Percentiles rank a stretch among this genome's conserved stretches.
Conservation (phyloP, 2,329 filamentous ascomycete genomes). For the Teratosphaeria destructans region DNA sequence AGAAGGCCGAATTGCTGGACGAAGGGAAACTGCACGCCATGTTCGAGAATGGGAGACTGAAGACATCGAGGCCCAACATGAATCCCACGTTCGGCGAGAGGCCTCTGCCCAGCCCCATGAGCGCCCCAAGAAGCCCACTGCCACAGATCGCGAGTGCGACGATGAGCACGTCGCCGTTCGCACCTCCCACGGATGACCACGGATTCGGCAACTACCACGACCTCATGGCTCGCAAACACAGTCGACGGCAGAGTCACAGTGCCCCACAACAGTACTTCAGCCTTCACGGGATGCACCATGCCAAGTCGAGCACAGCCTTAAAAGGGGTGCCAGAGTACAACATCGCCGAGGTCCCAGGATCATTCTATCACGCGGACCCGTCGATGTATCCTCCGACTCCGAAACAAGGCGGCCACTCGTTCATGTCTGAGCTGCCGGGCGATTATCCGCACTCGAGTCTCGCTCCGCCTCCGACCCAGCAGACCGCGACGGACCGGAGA, state of each 20-base stretch:
- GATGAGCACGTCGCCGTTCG: conserved; percentile 5
- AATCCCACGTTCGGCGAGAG: conserved; percentile 6
- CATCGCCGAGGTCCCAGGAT: conserved; percentile 32
- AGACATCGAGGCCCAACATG: conserved; percentile 43
- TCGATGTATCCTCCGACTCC: conserved; percentile 12
- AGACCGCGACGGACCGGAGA: not conserved
- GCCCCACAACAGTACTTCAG: conserved; percentile 18
- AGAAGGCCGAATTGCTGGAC: conserved; percentile 57
- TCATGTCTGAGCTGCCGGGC: conserved; percentile 20
- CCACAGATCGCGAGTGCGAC: conserved; percentile 1
- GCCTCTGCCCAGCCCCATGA: conserved; percentile 3
- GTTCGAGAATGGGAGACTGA: conserved; percentile 55
- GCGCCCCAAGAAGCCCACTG: conserved; percentile 8
- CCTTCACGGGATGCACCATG: conserved; percentile 16
- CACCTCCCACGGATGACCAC: conserved; percentile 11
- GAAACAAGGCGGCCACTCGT: conserved; percentile 11
- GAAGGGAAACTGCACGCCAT: conserved; percentile 56
- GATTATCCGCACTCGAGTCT: conserved; percentile 10
- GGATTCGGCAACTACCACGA: conserved; percentile 23
- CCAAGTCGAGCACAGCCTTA: conserved; percentile 13
- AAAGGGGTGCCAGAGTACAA: conserved; percentile 14
- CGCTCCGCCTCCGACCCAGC: conserved; percentile 1
- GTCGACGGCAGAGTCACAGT: conserved; percentile 8
- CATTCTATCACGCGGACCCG: conserved; percentile 28
- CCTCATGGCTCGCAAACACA: conserved; percentile 8